Percentiles rank a stretch among this genome's conserved stretches.
Evolutionary conservation across 208 protist species (phyloP).

Genomic region (Trypanosoma grayi): DNA sequence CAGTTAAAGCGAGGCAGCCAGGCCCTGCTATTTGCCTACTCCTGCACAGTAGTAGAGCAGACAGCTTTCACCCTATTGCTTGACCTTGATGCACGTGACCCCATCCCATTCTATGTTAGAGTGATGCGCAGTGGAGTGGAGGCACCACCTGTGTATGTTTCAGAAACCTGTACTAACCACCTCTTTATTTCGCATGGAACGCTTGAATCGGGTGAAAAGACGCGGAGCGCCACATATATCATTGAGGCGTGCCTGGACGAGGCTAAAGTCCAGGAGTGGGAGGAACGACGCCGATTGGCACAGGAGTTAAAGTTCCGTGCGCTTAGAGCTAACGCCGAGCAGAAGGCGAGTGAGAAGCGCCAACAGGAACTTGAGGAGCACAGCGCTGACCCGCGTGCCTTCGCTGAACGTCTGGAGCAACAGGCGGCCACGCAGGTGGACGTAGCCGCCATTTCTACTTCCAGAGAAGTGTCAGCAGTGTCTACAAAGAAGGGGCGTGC

Average conservation of each 20-base stretch:
- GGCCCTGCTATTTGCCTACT: slow-evolving; percentile 59
- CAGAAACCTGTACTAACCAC: slow-evolving; percentile 31
- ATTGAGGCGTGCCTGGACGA: slow-evolving; percentile 59
- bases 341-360: slow-evolving; percentile 18
- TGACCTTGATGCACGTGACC: slow-evolving; percentile 31
- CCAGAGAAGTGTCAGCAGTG: not conserved
- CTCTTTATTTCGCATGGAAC: slow-evolving; percentile 58
- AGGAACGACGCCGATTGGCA: slow-evolving; percentile 47
- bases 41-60: slow-evolving; percentile 44
- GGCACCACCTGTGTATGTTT: slow-evolving; percentile 22
- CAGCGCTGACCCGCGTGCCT: slow-evolving; percentile 33
- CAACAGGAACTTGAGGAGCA: slow-evolving; percentile 37
- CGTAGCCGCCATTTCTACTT: not conserved
- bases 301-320: slow-evolving; percentile 46
- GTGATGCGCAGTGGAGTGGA: slow-evolving; percentile 19
- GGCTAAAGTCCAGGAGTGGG: slow-evolving; percentile 41
- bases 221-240: slow-evolving; percentile 26
- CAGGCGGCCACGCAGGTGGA: slow-evolving; percentile 11
- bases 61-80: slow-evolving; percentile 56
- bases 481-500: slow-evolving; percentile 11
- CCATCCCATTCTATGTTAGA: slow-evolving; percentile 56
- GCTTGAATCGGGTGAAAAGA: slow-evolving; percentile 32
- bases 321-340: slow-evolving; percentile 28
- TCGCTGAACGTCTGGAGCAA: slow-evolving; percentile 37
- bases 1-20: slow-evolving; percentile 54